Percentiles rank a stretch among this genome's conserved stretches.
These are phyloP conservation scores for Chlorella sorokiniana DNA, from an alignment of 139 green algal species.

Conservation along the genomic window DNA sequence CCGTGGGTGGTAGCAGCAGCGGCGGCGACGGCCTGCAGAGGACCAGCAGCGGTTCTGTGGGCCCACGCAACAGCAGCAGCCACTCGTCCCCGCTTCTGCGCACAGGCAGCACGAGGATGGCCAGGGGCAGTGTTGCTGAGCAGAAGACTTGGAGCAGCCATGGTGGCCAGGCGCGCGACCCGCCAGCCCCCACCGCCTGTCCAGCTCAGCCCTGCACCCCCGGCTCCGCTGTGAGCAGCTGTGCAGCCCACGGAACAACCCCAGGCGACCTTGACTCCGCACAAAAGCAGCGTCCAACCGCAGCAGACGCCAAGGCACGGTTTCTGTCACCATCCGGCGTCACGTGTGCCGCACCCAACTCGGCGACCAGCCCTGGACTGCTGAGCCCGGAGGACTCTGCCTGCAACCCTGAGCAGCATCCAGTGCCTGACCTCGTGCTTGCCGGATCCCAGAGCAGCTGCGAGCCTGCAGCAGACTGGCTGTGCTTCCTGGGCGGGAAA, in stretches of 20 bases:
- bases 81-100: not conserved
- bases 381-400: too few species aligned
- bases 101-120: not conserved
- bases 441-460: too few species aligned
- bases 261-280: too few species aligned
- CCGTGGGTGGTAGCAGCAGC: not conserved
- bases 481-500: not conserved
- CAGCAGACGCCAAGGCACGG: too few species aligned
- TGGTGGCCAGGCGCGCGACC: not conserved
- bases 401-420: too few species aligned
- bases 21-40: not conserved
- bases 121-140: not conserved
- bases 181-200: constrained; percentile 4
- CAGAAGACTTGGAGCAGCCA: not conserved
- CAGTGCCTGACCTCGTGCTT: too few species aligned
- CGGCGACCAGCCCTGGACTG: too few species aligned
- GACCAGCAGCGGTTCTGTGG: not conserved
- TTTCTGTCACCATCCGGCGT: too few species aligned
- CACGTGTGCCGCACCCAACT: too few species aligned
- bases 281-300: too few species aligned
- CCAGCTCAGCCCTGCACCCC: not conserved
- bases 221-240: not conserved
- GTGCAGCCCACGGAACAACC: too few species aligned
- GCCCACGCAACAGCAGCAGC: not conserved
- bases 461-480: not conserved